These are phyloP conservation scores for Nothophytophthora sp. DNA, from an alignment of 352 stramenopile species.

Conservation along the genomic window DNA sequence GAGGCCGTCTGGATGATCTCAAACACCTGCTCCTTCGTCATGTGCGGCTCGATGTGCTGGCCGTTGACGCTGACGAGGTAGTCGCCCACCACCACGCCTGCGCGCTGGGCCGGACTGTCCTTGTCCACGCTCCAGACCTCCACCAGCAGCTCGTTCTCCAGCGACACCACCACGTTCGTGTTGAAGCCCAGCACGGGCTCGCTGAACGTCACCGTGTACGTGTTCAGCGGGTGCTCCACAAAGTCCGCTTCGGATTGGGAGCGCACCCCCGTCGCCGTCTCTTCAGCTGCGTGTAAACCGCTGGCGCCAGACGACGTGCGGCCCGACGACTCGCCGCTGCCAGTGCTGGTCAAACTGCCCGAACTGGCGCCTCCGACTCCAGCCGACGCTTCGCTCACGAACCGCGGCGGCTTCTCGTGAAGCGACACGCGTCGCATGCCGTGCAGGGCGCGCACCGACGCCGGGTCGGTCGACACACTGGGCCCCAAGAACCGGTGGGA, in stretches of 20 bases:
- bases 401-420: conserved; percentile 65
- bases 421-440: conserved; percentile 60
- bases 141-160: conserved; percentile 53
- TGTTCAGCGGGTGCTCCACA: conserved; percentile 36
- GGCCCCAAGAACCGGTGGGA: conserved; percentile 72
- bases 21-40: conserved; percentile 61
- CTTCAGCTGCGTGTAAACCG: conserved; percentile 11
- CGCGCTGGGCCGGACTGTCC: conserved; percentile 50
- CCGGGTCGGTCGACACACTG: conserved; percentile 39
- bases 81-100: conserved; percentile 59
- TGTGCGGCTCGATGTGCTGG: conserved; percentile 57
- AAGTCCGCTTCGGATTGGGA: conserved; percentile 37
- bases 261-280: conserved; percentile 19
- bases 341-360: conserved; percentile 23
- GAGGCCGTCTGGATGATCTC: conserved; percentile 58
- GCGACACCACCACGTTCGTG: conserved; percentile 48
- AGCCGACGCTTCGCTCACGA: conserved; percentile 52
- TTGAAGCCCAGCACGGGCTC: conserved; percentile 58
- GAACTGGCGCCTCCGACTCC: conserved; percentile 11
- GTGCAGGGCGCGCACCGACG: conserved; percentile 49
- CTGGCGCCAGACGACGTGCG: conserved; percentile 44
- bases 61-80: conserved; percentile 65
- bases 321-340: conserved; percentile 31
- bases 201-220: conserved; percentile 68
- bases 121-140: conserved; percentile 58